Evolutionary conservation across 495 filamentous ascomycete species (phyloP).

Genomic region (Viridothelium virens): DNA sequence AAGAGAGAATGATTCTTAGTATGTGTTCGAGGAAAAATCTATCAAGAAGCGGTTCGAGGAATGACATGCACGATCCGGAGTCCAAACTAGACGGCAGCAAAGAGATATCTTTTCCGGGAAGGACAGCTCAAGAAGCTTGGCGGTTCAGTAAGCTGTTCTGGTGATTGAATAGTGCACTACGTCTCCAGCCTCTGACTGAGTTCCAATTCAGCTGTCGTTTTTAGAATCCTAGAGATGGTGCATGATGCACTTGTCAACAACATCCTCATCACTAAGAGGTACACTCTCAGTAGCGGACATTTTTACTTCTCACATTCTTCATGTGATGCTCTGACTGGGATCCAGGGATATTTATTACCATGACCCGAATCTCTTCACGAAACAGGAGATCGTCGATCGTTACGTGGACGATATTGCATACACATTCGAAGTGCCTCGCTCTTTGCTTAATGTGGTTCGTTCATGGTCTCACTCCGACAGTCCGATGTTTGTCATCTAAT

Average conservation of each 20-base stretch:
- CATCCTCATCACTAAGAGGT: constrained; percentile 73
- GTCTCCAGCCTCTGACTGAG: not conserved
- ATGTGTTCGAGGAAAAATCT: constrained; percentile 33
- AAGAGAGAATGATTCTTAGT: constrained; percentile 40
- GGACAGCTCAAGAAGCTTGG: constrained; percentile 52
- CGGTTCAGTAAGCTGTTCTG: constrained; percentile 48
- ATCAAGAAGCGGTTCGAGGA: constrained; percentile 9
- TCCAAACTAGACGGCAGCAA: constrained; percentile 1
- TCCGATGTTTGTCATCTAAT: not conserved
- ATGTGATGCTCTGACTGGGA: not conserved
- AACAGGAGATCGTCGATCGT: constrained; percentile 63
- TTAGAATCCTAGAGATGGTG: constrained; percentile 63
- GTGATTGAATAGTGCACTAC: not conserved
- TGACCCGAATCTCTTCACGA: constrained; percentile 68
- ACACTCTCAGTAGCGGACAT: not conserved
- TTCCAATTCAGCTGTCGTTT: constrained; percentile 44
- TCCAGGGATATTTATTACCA: constrained; percentile 85
- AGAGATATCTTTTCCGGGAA: constrained; percentile 51
- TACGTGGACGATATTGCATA: constrained; percentile 80
- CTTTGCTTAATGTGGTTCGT: constrained; percentile 50
- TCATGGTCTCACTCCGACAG: too few relatives aligned
- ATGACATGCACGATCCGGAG: not conserved
- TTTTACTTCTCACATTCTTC: not conserved
- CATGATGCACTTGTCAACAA: constrained; percentile 58
- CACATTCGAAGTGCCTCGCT: constrained; percentile 59